phyloP scores from a whole-genome alignment of 2,329 filamentous ascomycete genomes.

The Pseudocercospora ulei region DNA sequence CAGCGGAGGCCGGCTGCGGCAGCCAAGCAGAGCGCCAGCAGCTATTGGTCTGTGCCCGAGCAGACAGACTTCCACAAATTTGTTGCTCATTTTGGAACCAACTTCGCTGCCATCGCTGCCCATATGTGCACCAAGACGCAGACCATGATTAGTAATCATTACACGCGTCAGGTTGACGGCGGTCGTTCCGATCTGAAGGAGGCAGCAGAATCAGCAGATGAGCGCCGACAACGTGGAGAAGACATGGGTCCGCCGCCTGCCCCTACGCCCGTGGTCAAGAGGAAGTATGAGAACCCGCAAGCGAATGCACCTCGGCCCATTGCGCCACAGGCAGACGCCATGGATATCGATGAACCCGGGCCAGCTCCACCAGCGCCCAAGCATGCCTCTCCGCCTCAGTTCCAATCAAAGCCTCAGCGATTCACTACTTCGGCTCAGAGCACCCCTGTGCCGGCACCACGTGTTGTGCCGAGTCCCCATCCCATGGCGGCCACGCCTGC shows the following conservation, averaged over 20 bases:
- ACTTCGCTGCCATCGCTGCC: constrained; percentile 64
- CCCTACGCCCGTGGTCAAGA: constrained; percentile 42
- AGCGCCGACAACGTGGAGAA: constrained; percentile 38
- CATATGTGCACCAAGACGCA: constrained; percentile 77
- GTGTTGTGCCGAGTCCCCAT: constrained; percentile 27
- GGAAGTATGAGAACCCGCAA: constrained; percentile 41
- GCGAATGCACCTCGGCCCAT: constrained; percentile 36
- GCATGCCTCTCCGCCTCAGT: constrained; percentile 35
- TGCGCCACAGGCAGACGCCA: constrained; percentile 38
- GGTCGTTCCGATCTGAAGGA: constrained; percentile 39
- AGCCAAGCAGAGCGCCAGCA: constrained; percentile 44
- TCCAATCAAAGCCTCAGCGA: constrained; percentile 26
- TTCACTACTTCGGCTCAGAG: constrained; percentile 30
- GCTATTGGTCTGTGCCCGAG: constrained; percentile 81
- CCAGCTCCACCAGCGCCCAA: constrained; percentile 26
- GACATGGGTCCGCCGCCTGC: constrained; percentile 42
- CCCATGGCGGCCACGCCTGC: constrained; percentile 24
- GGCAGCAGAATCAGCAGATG: constrained; percentile 38
- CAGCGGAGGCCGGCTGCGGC: constrained; percentile 22
- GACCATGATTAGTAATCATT: constrained; percentile 64
- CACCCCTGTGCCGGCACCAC: constrained; percentile 28
- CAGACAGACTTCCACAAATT: constrained; percentile 65
- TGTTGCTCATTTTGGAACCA: constrained; percentile 65
- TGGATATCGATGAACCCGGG: constrained; percentile 37
- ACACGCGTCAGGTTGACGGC: constrained; percentile 40